Base-by-base conservation (phyloP, 108 stramenopile genomes). In the Pseudonitzschia delicatissima region DNA sequence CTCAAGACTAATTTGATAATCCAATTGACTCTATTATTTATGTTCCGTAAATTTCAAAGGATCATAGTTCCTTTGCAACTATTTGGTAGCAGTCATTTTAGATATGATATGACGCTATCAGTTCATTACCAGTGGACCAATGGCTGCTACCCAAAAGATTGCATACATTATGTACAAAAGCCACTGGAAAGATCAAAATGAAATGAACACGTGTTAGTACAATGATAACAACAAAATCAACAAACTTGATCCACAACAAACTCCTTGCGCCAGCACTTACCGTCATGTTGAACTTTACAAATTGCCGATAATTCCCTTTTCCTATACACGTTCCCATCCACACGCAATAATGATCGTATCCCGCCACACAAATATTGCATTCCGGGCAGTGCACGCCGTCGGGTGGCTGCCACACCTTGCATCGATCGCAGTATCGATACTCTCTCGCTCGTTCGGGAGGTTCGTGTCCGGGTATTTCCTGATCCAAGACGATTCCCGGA, bases 321-420 rank as follows among this genome's bases (percentile, higher is more conserved):
- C 95, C 95, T 64, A 96, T 94, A 60, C 89, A 91, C 13, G 78
- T 71, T 5, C 95, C 95, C 82, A 90, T 92, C 95, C 95, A 96
- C 13, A 90, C 92, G 69, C 95, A 96, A 66, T 96, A 91, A 74
- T 96, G 95, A 63, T 96, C 95, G 53, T 86, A 89, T 7, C 90
- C 95, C 61, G 81, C 83, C 21, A 96, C 76, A 68, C 95, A 96
- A 2, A 93, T 85, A 67, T 91, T 81, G 72, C 95, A 96, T 15
- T 96, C 87, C 12, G 85, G 78, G 77, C 95, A 96, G 68, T 96
- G 95, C 9, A 78, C 82, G 3, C 89, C 95, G 55, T 68, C 65
- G 2, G 87, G 86, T 47, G 92, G 91, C 57, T 93, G 91, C 53
- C 86, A 85, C 2, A 77, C 77, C 49, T 78, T 68, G 48, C 91